phyloP scores from a whole-genome alignment of 2,329 filamentous ascomycete genomes.

The Metarhizium robertsii region DNA sequence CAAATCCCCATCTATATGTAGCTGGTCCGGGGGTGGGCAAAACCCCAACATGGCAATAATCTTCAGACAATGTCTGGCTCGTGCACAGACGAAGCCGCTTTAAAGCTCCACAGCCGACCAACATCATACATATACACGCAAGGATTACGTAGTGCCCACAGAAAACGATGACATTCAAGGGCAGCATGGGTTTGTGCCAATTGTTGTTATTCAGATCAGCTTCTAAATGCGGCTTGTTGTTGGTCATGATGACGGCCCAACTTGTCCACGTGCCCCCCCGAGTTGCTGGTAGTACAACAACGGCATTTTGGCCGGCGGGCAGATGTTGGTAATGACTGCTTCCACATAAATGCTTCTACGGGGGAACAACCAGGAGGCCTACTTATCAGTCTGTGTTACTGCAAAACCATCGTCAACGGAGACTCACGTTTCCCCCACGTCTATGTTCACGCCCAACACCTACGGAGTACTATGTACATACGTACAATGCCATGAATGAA shows the following conservation, averaged over 20 bases:
- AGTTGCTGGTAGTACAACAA: neutral
- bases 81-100: neutral
- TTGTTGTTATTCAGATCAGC: neutral
- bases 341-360: neutral
- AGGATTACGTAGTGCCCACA: neutral
- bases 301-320: neutral
- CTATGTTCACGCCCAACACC: neutral
- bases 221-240: neutral
- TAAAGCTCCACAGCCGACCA: neutral
- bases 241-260: neutral
- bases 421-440: neutral
- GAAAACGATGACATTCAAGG: neutral
- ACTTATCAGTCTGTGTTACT: neutral
- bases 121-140: neutral
- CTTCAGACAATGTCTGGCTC: conserved; percentile 2
- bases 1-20: neutral
- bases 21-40: neutral
- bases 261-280: neutral
- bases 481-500: neutral
- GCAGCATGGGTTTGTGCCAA: neutral
- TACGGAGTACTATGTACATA: too few species aligned
- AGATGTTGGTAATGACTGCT: neutral
- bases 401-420: neutral
- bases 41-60: neutral
- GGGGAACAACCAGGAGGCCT: neutral